Percentiles rank a stretch among this genome's conserved stretches.
Evolutionary conservation across 2,329 filamentous ascomycete genomes (phyloP).

Genomic region (Hirsutella minnesotensis): DNA sequence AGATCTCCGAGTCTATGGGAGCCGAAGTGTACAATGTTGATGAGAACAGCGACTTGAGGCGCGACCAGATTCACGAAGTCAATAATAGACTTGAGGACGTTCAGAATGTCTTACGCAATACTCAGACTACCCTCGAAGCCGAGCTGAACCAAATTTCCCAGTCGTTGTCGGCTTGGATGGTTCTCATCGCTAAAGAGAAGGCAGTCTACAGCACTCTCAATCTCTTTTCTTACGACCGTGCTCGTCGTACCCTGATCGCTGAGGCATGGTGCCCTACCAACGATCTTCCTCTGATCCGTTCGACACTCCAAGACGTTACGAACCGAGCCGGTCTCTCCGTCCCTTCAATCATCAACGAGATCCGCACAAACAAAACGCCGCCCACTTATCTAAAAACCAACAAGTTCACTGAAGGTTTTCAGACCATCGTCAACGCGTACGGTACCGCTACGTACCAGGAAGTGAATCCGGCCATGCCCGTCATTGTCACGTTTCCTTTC

Average conservation of each 20-base stretch:
- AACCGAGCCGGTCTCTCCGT: slow-evolving; percentile 93
- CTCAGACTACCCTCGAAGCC: slow-evolving; percentile 83
- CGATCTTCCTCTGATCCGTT: slow-evolving; percentile 77
- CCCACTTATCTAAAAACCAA: slow-evolving; percentile 97
- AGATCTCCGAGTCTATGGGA: slow-evolving; percentile 95
- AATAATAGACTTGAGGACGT: slow-evolving; percentile 88
- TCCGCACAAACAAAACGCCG: slow-evolving; percentile 91
- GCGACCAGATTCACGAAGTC: slow-evolving; percentile 95
- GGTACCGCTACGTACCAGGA: slow-evolving; percentile 96
- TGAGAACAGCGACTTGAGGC: slow-evolving; percentile 88
- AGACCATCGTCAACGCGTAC: slow-evolving; percentile 98
- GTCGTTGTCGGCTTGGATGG: slow-evolving; percentile 91
- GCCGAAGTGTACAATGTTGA: slow-evolving; percentile 95
- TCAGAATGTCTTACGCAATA: slow-evolving; percentile 85
- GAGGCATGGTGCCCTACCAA: slow-evolving; percentile 97
- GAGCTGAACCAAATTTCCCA: slow-evolving; percentile 90
- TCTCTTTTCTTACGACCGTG: slow-evolving; percentile 90
- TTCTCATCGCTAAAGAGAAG: slow-evolving; percentile 96
- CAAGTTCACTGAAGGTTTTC: slow-evolving; percentile 95
- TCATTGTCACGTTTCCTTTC: slow-evolving; percentile 98
- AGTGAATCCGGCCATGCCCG: slow-evolving; percentile 89
- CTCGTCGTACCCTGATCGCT: slow-evolving; percentile 89
- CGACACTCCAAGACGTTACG: slow-evolving; percentile 91
- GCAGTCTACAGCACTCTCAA: slow-evolving; percentile 93
- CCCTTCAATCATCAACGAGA: slow-evolving; percentile 96